These are phyloP conservation scores for Rhynchosporium agropyri DNA, from an alignment of 2,329 filamentous ascomycete genomes.

Conservation along the genomic window DNA sequence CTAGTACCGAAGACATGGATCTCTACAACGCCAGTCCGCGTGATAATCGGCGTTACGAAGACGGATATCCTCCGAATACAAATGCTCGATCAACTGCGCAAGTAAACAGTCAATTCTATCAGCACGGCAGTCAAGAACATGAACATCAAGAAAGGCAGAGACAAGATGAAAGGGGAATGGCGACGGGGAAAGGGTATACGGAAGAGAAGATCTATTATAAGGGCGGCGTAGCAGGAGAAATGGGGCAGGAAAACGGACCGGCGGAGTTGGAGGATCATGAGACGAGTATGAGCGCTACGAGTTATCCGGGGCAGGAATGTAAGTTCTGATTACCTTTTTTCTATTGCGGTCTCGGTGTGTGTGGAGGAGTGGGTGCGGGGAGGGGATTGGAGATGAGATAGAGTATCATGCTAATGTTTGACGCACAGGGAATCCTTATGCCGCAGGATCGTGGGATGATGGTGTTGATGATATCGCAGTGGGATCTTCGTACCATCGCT, in stretches of 20 bases:
- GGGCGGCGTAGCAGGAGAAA: slow-evolving; percentile 27
- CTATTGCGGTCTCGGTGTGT: background rate
- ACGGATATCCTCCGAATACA: too few species aligned
- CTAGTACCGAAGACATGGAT: slow-evolving; percentile 42
- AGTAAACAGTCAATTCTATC: background rate
- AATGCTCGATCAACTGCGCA: background rate
- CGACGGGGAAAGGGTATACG: slow-evolving; percentile 36
- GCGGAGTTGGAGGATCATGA: slow-evolving; percentile 47
- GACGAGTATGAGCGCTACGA: slow-evolving; percentile 65
- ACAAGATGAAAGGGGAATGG: too few species aligned
- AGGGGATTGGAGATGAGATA: background rate
- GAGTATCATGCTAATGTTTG: background rate
- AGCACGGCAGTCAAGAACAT: too few species aligned
- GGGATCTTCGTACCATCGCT: background rate
- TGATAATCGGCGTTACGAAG: background rate
- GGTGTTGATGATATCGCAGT: slow-evolving; percentile 13
- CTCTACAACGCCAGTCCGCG: slow-evolving; percentile 45
- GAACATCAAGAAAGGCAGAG: too few species aligned
- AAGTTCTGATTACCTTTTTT: slow-evolving; percentile 10
- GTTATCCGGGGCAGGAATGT: slow-evolving; percentile 72
- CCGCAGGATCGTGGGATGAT: slow-evolving; percentile 24
- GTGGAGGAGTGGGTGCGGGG: background rate
- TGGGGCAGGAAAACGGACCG: slow-evolving; percentile 36
- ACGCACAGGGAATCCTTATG: slow-evolving; percentile 23
- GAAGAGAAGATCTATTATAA: slow-evolving; percentile 55